These are phyloP conservation scores for Tetraselmis chui DNA, from an alignment of 139 green algal genomes.

Conservation along the genomic window DNA sequence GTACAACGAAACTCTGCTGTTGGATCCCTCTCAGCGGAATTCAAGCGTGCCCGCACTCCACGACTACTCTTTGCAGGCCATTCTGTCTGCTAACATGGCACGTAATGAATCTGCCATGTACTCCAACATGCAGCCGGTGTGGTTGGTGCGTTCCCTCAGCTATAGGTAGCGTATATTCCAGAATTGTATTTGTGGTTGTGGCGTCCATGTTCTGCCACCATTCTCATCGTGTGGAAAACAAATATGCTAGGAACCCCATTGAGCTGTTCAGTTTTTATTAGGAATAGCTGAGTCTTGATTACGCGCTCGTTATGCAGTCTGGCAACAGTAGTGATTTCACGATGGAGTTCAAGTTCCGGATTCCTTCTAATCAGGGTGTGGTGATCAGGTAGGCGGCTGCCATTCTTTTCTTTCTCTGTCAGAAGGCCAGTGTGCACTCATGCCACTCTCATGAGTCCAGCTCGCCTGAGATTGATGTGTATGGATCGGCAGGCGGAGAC, in stretches of 20 bases:
- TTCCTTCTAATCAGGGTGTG: background rate
- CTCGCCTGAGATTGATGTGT: no score
- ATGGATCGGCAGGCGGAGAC: background rate
- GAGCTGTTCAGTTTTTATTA: no score
- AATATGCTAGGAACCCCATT: no score
- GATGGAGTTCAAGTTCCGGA: background rate
- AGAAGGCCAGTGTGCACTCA: no score
- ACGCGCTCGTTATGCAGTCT: no score
- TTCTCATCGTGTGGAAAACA: no score
- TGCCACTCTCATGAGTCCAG: no score
- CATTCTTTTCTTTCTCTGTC: no score
- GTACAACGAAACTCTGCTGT: background rate
- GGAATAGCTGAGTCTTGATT: no score
- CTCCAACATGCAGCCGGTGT: background rate
- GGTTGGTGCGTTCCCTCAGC: background rate
- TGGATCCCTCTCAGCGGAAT: background rate
- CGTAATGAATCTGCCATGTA: background rate
- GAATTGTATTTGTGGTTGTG: no score
- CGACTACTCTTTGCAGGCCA: background rate
- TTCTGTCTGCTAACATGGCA: background rate
- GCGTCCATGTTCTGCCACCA: no score
- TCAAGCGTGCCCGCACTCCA: background rate
- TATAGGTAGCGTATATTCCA: no score
- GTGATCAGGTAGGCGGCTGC: background rate
- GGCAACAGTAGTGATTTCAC: background rate